These are phyloP conservation scores for Mariannaea elegans DNA, from an alignment of 2,329 filamentous ascomycete species.

Conservation along the genomic window DNA sequence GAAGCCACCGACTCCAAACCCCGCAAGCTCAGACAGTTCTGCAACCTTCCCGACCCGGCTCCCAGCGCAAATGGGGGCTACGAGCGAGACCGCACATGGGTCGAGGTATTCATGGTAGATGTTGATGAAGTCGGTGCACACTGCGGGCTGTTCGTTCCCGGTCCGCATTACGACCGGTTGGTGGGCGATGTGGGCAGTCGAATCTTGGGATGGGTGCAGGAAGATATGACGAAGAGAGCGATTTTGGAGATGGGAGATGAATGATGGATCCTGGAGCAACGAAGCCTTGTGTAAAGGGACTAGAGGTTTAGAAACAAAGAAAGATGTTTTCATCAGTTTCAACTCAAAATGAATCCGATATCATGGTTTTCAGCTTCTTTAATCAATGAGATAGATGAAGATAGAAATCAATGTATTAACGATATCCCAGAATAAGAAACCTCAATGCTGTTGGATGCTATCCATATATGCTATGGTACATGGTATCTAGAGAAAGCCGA, in stretches of 20 bases:
- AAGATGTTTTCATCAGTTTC: too few relatives aligned
- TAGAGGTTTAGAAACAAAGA: too few relatives aligned
- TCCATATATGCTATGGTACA: conserved; percentile 29
- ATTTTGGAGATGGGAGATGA: conserved; percentile 40
- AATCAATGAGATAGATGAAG: neutral
- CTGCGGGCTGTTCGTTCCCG: conserved; percentile 80
- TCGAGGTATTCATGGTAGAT: conserved; percentile 80
- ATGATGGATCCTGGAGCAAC: neutral
- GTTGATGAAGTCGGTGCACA: conserved; percentile 89
- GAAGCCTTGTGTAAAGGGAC: neutral
- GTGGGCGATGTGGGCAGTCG: conserved; percentile 77
- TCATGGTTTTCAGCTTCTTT: too few relatives aligned
- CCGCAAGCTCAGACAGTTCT: conserved; percentile 78
- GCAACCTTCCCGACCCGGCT: conserved; percentile 67
- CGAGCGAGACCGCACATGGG: conserved; percentile 75
- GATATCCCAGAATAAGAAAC: conserved; percentile 9
- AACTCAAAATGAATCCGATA: too few relatives aligned
- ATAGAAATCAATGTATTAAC: neutral
- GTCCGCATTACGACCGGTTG: conserved; percentile 77
- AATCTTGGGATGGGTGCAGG: conserved; percentile 75
- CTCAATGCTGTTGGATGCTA: conserved; percentile 30
- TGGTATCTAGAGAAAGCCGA: conserved; percentile 38
- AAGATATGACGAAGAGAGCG: conserved; percentile 61
- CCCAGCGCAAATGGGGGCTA: conserved; percentile 53
- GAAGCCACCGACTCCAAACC: conserved; percentile 39